Conservation (phyloP, 2,329 filamentous ascomycete species). For the Fusarium humuli region DNA sequence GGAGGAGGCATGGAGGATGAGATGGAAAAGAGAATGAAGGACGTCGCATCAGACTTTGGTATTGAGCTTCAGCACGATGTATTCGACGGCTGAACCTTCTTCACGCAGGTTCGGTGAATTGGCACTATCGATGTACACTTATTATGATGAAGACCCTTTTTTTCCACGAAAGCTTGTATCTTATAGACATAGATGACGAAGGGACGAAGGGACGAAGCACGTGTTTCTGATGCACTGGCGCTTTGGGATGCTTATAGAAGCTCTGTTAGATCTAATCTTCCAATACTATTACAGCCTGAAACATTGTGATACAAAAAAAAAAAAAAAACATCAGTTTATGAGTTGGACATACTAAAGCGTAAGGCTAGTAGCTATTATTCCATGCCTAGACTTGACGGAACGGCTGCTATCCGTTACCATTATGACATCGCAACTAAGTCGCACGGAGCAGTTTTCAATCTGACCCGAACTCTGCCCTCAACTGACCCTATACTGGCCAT, state of each 20-base stretch:
- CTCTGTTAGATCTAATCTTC: not conserved
- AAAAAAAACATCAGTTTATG: not conserved
- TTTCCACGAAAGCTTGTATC: slow-evolving; percentile 14
- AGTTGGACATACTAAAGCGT: not conserved
- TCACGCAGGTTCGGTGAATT: not conserved
- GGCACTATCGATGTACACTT: slow-evolving; percentile 16
- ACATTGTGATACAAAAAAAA: not conserved
- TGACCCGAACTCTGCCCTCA: not conserved
- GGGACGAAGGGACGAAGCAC: slow-evolving; percentile 1
- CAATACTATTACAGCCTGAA: not conserved
- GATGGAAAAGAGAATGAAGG: slow-evolving; percentile 87
- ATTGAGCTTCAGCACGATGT: slow-evolving; percentile 89
- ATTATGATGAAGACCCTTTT: slow-evolving; percentile 13
- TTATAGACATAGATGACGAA: slow-evolving; percentile 29
- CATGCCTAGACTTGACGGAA: not conserved
- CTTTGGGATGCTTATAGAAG: slow-evolving; percentile 9
- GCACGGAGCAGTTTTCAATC: slow-evolving; percentile 7
- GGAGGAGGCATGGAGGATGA: slow-evolving; percentile 94
- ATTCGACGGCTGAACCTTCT: slow-evolving; percentile 76
- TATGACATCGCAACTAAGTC: not conserved
- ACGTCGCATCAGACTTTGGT: slow-evolving; percentile 90
- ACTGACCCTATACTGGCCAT: not conserved
- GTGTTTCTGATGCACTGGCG: slow-evolving; percentile 1
- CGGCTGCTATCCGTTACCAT: not conserved
- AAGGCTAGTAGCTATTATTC: not conserved